These are phyloP conservation scores for Chenopodium berlandieri DNA, from an alignment of 148 eudicot species.

Conservation along the genomic window DNA sequence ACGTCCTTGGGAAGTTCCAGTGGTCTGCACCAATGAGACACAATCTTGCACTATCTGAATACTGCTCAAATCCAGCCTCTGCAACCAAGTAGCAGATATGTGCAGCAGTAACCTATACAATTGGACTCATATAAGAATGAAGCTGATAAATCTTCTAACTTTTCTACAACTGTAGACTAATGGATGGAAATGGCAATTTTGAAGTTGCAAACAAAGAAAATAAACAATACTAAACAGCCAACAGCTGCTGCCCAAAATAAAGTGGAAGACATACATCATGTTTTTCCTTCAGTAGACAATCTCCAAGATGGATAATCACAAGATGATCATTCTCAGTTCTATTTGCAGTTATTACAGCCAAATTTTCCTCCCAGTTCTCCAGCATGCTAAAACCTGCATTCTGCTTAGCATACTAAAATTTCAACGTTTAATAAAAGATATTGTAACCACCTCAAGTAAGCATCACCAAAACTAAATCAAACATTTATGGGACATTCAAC, in stretches of 20 bases:
- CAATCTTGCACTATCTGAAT: slow-evolving; percentile 84
- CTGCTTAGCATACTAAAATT: slow-evolving; percentile 32
- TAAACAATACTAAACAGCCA: slow-evolving; percentile 5
- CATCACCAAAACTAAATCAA: neutral
- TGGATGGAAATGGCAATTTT: neutral
- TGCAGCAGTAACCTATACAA: slow-evolving; percentile 77
- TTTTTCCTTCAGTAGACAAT: slow-evolving; percentile 85
- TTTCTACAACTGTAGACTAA: neutral
- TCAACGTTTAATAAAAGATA: neutral
- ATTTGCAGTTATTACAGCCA: slow-evolving; percentile 92
- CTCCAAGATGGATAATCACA: slow-evolving; percentile 95
- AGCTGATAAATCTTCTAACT: neutral
- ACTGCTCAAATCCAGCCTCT: slow-evolving; percentile 79
- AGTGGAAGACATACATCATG: slow-evolving; percentile 59
- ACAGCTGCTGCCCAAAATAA: slow-evolving; percentile 7
- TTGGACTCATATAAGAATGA: slow-evolving; percentile 25
- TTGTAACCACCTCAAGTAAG: neutral
- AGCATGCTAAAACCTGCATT: slow-evolving; percentile 63
- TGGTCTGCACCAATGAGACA: slow-evolving; percentile 98
- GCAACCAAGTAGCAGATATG: slow-evolving; percentile 97
- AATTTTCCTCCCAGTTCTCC: slow-evolving; percentile 93
- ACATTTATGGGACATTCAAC: neutral
- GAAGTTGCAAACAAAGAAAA: neutral
- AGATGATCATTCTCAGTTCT: slow-evolving; percentile 93
- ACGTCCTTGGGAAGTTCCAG: slow-evolving; percentile 86